Evolutionary conservation across 768 basidiomycete species (phyloP).

Genomic region (Naganishia antarctica): DNA sequence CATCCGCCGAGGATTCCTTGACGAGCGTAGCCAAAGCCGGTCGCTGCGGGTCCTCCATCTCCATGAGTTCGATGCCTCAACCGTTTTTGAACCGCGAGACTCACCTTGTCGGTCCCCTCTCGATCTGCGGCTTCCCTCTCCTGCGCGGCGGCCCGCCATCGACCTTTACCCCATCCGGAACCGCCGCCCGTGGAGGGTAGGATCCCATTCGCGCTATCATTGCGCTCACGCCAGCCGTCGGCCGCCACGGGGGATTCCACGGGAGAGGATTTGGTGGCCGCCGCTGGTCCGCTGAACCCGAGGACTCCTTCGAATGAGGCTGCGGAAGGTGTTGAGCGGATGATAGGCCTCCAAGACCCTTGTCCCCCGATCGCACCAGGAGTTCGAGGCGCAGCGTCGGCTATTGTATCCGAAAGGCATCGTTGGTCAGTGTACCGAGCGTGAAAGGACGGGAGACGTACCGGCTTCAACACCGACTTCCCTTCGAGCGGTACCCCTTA

Average conservation of each 20-base stretch:
- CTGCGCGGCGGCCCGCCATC: constrained; percentile 40
- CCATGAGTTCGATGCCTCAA: too few relatives aligned
- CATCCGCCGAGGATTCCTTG: constrained; percentile 4
- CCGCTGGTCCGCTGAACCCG: constrained; percentile 37
- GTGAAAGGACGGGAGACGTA: constrained; percentile 51
- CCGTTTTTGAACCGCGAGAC: constrained; percentile 16
- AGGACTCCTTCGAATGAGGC: constrained; percentile 48
- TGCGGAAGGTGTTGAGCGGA: constrained; percentile 32
- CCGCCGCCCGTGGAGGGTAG: constrained; percentile 42
- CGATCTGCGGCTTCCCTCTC: constrained; percentile 23
- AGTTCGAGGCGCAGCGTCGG: constrained; percentile 5
- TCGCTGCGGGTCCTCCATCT: constrained; percentile 17
- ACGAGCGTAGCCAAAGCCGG: constrained; percentile 18
- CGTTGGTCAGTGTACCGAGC: constrained; percentile 45
- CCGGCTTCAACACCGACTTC: constrained; percentile 40
- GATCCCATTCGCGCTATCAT: constrained; percentile 5
- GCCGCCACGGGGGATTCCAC: too few relatives aligned
- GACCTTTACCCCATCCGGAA: constrained; percentile 46
- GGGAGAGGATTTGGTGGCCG: too few relatives aligned
- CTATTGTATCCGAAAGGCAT: background rate
- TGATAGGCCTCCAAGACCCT: constrained; percentile 35
- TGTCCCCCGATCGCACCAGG: constrained; percentile 11
- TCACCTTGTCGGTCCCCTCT: constrained; percentile 34
- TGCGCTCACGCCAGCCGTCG: constrained; percentile 2
- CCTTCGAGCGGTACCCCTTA: constrained; percentile 11